Percentiles rank a stretch among this genome's conserved stretches.
These are phyloP conservation scores for Exophiala sideris DNA, from an alignment of 2,329 filamentous ascomycete genomes.

Conservation along the genomic window DNA sequence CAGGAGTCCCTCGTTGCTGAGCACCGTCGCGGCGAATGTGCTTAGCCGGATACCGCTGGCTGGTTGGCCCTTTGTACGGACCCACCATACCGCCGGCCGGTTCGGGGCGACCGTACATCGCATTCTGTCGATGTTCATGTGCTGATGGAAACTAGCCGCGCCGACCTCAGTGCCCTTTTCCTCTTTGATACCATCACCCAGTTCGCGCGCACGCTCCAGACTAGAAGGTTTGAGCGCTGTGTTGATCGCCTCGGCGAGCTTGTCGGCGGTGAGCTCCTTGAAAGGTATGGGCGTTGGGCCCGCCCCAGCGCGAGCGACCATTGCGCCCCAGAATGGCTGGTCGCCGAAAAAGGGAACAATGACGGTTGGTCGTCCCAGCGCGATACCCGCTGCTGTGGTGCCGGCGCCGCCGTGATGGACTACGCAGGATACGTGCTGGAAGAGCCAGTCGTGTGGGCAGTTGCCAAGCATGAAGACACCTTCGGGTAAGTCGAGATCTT, in stretches of 20 bases:
- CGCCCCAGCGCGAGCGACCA: constrained; percentile 50
- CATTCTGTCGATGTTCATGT: constrained; percentile 61
- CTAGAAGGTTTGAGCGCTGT: constrained; percentile 59
- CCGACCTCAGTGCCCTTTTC: constrained; percentile 63
- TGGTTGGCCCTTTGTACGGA: constrained; percentile 54
- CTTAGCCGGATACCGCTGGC: constrained; percentile 56
- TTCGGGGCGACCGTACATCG: constrained; percentile 68
- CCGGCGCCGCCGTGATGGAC: constrained; percentile 60
- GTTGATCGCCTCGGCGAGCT: constrained; percentile 46
- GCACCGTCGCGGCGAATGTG: constrained; percentile 65
- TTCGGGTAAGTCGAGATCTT: constrained; percentile 33
- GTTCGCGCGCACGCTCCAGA: constrained; percentile 50
- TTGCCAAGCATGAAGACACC: constrained; percentile 53
- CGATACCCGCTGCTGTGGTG: constrained; percentile 49
- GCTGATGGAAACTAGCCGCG: constrained; percentile 64
- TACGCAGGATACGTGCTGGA: constrained; percentile 53
- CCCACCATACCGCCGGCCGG: constrained; percentile 68
- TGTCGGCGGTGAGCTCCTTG: constrained; percentile 43
- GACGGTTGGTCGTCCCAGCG: constrained; percentile 50
- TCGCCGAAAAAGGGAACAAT: constrained; percentile 59
- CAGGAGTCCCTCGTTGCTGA: constrained; percentile 62
- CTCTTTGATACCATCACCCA: constrained; percentile 62
- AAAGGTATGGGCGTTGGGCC: constrained; percentile 49
- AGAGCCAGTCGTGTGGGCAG: constrained; percentile 59
- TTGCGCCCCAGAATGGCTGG: constrained; percentile 55